A percentile compares a stretch with the other conserved stretches of the same genome.
These are phyloP conservation scores for Colletotrichum zoysiae DNA, from an alignment of 2,329 filamentous ascomycete genomes.

Conservation along the genomic window DNA sequence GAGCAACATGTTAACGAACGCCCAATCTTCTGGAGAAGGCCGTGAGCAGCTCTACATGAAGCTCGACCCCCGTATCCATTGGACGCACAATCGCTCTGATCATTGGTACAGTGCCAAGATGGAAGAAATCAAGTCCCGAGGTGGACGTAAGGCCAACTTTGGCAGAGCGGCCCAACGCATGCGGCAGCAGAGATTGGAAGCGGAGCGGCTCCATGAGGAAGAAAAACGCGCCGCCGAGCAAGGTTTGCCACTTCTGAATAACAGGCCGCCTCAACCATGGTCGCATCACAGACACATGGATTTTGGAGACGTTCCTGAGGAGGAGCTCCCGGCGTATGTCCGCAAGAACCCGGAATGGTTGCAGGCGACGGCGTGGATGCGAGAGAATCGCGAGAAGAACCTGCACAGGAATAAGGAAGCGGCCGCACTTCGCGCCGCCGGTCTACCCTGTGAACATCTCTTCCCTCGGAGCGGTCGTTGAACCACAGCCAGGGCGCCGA, in stretches of 20 bases:
- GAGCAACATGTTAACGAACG: constrained; percentile 8
- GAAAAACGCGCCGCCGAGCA: constrained; percentile 6
- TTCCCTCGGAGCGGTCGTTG: constrained; percentile 4
- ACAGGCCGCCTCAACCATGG: constrained; percentile 49
- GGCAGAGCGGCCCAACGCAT: constrained; percentile 59
- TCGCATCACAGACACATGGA: constrained; percentile 48
- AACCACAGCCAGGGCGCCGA: neutral
- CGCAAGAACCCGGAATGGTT: constrained; percentile 60
- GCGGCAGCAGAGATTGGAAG: constrained; percentile 48
- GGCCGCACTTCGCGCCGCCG: constrained; percentile 11
- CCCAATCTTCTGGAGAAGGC: constrained; percentile 41
- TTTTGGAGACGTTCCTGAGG: constrained; percentile 54
- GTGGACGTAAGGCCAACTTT: constrained; percentile 63
- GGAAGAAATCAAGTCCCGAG: constrained; percentile 62
- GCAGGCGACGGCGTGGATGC: constrained; percentile 54
- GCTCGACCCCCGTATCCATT: constrained; percentile 65
- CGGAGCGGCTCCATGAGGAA: constrained; percentile 32
- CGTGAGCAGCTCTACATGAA: constrained; percentile 55
- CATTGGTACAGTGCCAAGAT: constrained; percentile 63
- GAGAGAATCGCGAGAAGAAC: constrained; percentile 48
- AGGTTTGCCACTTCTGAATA: constrained; percentile 5
- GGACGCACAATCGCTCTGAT: constrained; percentile 56
- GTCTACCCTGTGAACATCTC: constrained; percentile 27
- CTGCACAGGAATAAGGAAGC: constrained; percentile 15
- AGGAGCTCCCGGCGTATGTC: constrained; percentile 60